Evolutionary conservation across 352 stramenopile genomes (phyloP), one percentile per base, ranked within the genome.

Genomic region (Phytophthora chlamydospora): DNA sequence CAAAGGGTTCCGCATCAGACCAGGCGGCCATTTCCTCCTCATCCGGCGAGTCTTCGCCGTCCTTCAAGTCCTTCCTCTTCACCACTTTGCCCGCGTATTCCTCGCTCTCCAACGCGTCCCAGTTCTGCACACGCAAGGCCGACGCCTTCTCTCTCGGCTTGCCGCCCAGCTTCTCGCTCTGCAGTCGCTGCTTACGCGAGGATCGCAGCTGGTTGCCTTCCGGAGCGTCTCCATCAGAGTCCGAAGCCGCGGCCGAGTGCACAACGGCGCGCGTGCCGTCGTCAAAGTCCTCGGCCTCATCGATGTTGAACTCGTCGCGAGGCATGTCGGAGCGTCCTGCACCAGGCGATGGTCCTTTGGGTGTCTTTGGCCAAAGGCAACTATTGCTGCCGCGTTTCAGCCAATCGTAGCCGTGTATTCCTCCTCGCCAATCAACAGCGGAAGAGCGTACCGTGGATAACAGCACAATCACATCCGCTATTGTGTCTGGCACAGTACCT

Each of bases 1-100:
- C 87, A 41, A 96, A 96, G 5, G 83, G 83, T 68, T 96, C 82
- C 0, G 82, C 87, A 14, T 94, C 87, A 0, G 87, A 94, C 87
- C 87, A 96, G 12, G 87, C 69, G 14, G 72, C 81, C 61, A 93
- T 80, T 10, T 73, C 82, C 39, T 86, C 87, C 47, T 95, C 87
- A 24, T 93, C 83, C 0, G 83, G 85, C 19, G 85, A 94, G 9
- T 83, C 67, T 6, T 45, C 69, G 2, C 73, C 63, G 2, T 54
- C 49, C 36, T 2, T 44, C 40, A 96, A 49, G 12, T 92, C 80
- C 34, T 78, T 81, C 19, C 87, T 78, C 57, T 83, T 84, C 33
- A 96, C 82, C 31, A 96, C 85, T 60, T 90, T 90, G 11, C 85
- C 87, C 4, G 84, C 80, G 47, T 93, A 93, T 44, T 80, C 78